These are phyloP conservation scores for Cladosporium sp. DNA, from an alignment of 2,329 filamentous ascomycete species.

Conservation along the genomic window DNA sequence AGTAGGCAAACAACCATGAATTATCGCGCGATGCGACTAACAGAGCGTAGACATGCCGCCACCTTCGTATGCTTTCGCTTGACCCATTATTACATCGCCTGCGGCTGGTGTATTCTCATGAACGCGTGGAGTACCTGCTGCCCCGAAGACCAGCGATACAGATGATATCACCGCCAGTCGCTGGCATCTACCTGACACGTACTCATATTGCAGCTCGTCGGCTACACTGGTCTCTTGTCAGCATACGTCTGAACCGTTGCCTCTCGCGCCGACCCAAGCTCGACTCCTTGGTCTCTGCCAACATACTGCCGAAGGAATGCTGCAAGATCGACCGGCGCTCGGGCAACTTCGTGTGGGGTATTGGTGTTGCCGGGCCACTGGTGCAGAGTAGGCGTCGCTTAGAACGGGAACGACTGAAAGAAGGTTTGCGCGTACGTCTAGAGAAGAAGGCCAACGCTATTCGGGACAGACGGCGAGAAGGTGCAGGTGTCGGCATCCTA, in stretches of 20 bases:
- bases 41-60: constrained; percentile 57
- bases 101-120: constrained; percentile 60
- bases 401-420: constrained; percentile 68
- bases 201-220: constrained; percentile 65
- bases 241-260: constrained; percentile 64
- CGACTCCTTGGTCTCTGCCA: constrained; percentile 61
- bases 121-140: constrained; percentile 57
- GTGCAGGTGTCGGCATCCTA: constrained; percentile 44
- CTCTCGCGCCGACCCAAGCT: constrained; percentile 61
- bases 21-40: background rate
- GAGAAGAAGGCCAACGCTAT: constrained; percentile 44
- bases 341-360: constrained; percentile 38
- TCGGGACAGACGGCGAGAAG: constrained; percentile 36
- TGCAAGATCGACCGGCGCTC: constrained; percentile 38
- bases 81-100: constrained; percentile 65
- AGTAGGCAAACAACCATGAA: constrained; percentile 29
- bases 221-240: constrained; percentile 63
- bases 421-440: constrained; percentile 65
- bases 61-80: constrained; percentile 61
- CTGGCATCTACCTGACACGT: constrained; percentile 66
- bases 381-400: constrained; percentile 64
- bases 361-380: constrained; percentile 57
- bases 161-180: constrained; percentile 61
- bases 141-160: constrained; percentile 59
- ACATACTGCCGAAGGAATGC: constrained; percentile 66